These are phyloP conservation scores for Paramecium octaurelia DNA, from an alignment of 73 alveolate species.

Conservation along the genomic window DNA sequence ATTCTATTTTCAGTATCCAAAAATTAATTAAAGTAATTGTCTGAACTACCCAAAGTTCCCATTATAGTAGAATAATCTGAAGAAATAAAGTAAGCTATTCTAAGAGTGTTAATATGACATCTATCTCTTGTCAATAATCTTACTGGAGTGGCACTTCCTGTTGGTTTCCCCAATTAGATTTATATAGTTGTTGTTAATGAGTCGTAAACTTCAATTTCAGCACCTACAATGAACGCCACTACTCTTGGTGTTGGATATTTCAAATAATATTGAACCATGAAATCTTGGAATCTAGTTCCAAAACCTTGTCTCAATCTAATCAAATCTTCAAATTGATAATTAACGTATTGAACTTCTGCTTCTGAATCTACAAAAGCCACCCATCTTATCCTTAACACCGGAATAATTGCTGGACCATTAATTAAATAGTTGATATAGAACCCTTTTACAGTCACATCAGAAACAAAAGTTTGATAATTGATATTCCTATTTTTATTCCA, in stretches of 20 bases:
- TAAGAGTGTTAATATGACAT: conserved; percentile 28
- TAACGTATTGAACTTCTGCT: conserved; percentile 48
- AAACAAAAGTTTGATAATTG: conserved; percentile 20
- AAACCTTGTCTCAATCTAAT: neutral
- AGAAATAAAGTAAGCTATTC: conserved; percentile 17
- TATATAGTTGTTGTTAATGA: neutral
- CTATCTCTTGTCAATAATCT: conserved; percentile 41
- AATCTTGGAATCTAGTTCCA: conserved; percentile 35
- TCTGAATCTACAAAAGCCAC: conserved; percentile 34
- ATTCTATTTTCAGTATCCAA: neutral
- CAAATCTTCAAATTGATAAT: conserved; percentile 35
- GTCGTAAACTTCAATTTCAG: conserved; percentile 15
- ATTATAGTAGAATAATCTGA: conserved; percentile 15
- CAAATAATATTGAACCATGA: conserved; percentile 11
- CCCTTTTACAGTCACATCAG: conserved; percentile 24
- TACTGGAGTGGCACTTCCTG: conserved; percentile 32
- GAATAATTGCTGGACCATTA: conserved; percentile 37
- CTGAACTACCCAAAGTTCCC: conserved; percentile 35
- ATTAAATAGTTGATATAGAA: conserved; percentile 8
- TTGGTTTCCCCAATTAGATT: conserved; percentile 15
- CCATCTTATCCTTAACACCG: conserved; percentile 11
- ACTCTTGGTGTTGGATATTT: conserved; percentile 51
- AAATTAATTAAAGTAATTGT: neutral
- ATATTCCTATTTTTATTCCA: conserved; percentile 45
- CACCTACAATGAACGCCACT: conserved; percentile 26